A percentile compares a stretch with the other conserved stretches of the same genome.
Evolutionary conservation across 345 rosid genomes (phyloP).

Genomic region (Eucalyptus sp.): DNA sequence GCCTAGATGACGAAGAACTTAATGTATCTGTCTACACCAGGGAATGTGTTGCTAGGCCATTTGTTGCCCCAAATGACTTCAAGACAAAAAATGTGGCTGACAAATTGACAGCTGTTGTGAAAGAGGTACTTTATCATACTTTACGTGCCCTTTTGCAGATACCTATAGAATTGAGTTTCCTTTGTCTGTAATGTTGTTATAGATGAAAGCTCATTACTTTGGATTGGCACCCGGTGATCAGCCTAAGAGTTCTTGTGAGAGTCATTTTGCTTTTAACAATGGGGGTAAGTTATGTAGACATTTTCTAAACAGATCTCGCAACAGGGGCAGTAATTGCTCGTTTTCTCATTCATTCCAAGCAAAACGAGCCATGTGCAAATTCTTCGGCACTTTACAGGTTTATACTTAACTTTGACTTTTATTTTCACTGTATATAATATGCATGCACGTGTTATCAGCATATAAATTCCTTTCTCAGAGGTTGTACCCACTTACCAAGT

Average conservation of each 20-base stretch:
- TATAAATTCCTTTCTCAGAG: neutral
- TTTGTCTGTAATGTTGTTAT: neutral
- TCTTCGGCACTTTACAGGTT: constrained; percentile 62
- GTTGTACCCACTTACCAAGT: neutral
- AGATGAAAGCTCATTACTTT: constrained; percentile 45
- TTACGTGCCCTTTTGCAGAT: neutral
- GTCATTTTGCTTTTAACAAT: constrained; percentile 3
- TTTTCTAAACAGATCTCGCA: constrained; percentile 58
- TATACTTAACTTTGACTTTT: neutral
- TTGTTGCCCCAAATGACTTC: constrained; percentile 47
- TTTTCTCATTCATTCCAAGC: constrained; percentile 66
- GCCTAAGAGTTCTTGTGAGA: neutral
- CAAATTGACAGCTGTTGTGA: constrained; percentile 26
- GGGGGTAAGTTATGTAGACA: constrained; percentile 40
- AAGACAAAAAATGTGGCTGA: constrained; percentile 31
- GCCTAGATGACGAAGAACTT: constrained; percentile 27
- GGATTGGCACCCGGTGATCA: constrained; percentile 5
- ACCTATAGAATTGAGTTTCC: neutral
- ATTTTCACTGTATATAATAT: neutral
- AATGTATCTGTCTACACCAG: constrained; percentile 10
- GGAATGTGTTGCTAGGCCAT: constrained; percentile 63
- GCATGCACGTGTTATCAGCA: neutral
- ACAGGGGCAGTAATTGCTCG: constrained; percentile 45
- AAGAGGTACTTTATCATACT: constrained; percentile 46
- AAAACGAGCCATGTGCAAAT: constrained; percentile 54